Evolutionary conservation across 2,329 filamentous ascomycete species (phyloP).

Genomic region (Cylindrodendrum hubeiense): DNA sequence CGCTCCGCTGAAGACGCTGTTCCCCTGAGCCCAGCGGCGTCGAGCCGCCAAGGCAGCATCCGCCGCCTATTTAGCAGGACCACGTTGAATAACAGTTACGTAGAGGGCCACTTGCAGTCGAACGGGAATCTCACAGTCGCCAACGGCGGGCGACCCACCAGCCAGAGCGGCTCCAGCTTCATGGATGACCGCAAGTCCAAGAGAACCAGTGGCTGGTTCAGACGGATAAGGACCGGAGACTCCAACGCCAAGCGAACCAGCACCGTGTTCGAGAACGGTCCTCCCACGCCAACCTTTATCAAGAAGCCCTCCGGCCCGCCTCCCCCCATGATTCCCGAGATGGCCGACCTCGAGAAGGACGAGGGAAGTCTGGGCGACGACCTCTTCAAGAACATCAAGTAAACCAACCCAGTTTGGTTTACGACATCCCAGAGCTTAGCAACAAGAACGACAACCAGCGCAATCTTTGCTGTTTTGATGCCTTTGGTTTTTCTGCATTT

Average conservation of each 20-base stretch:
- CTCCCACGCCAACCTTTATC: slow-evolving; percentile 42
- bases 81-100: slow-evolving; percentile 66
- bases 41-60: slow-evolving; percentile 67
- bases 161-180: slow-evolving; percentile 62
- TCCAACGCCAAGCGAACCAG: slow-evolving; percentile 54
- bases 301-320: slow-evolving; percentile 62
- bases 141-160: slow-evolving; percentile 58
- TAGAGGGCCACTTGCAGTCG: slow-evolving; percentile 60
- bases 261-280: slow-evolving; percentile 55
- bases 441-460: slow-evolving; percentile 29
- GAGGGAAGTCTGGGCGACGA: slow-evolving; percentile 62
- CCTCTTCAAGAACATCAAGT: slow-evolving; percentile 72
- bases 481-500: slow-evolving; percentile 33
- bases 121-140: slow-evolving; percentile 51
- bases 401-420: slow-evolving; percentile 34
- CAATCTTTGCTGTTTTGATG: slow-evolving; percentile 33
- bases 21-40: slow-evolving; percentile 65
- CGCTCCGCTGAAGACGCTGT: slow-evolving; percentile 63
- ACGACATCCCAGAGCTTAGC: slow-evolving; percentile 20
- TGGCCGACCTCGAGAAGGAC: slow-evolving; percentile 64
- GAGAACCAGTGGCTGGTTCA: slow-evolving; percentile 71
- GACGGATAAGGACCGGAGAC: slow-evolving; percentile 60
- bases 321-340: slow-evolving; percentile 72
- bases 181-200: slow-evolving; percentile 66
- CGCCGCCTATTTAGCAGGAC: slow-evolving; percentile 69